phyloP scores from a whole-genome alignment of 2,329 filamentous ascomycete species.

The Colletotrichum caudatum region DNA sequence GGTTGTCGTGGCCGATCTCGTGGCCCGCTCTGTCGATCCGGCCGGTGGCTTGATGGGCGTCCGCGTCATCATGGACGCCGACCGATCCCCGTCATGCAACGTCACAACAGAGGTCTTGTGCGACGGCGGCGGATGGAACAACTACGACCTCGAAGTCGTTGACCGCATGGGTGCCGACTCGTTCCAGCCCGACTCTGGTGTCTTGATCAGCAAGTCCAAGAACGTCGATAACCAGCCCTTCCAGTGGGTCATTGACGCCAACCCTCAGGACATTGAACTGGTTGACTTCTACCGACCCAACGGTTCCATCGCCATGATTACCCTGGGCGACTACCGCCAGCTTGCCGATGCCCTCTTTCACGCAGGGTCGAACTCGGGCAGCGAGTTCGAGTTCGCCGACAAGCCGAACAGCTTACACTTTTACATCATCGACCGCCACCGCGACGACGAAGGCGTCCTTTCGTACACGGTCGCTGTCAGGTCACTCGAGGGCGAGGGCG shows the following conservation, averaged over 20 bases:
- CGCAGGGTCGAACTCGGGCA: slow-evolving; percentile 63
- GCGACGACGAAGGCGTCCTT: slow-evolving; percentile 57
- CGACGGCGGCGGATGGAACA: slow-evolving; percentile 63
- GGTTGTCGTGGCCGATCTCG: slow-evolving; percentile 57
- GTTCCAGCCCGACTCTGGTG: slow-evolving; percentile 64
- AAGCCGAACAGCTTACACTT: slow-evolving; percentile 61
- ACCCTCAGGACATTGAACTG: slow-evolving; percentile 63
- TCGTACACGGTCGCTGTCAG: slow-evolving; percentile 62
- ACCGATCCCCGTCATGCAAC: slow-evolving; percentile 60
- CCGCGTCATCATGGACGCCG: slow-evolving; percentile 58
- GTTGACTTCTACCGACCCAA: slow-evolving; percentile 64
- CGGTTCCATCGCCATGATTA: slow-evolving; percentile 60
- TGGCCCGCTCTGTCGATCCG: slow-evolving; percentile 60
- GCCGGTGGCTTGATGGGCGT: slow-evolving; percentile 57
- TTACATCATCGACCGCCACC: slow-evolving; percentile 59
- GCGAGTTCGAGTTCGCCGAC: slow-evolving; percentile 62
- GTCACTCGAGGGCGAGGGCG: slow-evolving; percentile 54
- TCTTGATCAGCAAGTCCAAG: slow-evolving; percentile 67
- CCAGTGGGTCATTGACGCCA: slow-evolving; percentile 67
- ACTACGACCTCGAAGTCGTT: slow-evolving; percentile 65
- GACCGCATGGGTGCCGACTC: slow-evolving; percentile 67
- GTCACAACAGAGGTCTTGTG: slow-evolving; percentile 58
- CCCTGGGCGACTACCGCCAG: slow-evolving; percentile 66
- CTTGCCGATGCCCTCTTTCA: slow-evolving; percentile 67
- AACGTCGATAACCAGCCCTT: slow-evolving; percentile 59